phyloP scores from a whole-genome alignment of 108 stramenopile genomes.

The Cyclotella cryptica region DNA sequence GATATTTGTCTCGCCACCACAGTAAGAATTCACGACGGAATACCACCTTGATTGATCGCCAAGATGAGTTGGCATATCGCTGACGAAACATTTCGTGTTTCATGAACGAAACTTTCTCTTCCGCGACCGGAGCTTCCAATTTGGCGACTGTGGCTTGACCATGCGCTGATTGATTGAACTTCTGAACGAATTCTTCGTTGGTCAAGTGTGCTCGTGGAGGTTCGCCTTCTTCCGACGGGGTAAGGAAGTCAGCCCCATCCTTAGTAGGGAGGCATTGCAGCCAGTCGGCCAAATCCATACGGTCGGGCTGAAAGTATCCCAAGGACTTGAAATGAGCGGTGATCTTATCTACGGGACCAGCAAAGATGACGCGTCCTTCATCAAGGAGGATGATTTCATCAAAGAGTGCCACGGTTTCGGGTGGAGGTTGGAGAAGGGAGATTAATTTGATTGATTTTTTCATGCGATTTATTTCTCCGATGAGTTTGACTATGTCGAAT shows the following conservation, averaged over 20 bases:
- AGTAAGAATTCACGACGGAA: slow-evolving; percentile 52
- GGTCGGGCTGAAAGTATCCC: slow-evolving; percentile 72
- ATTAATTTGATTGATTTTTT: slow-evolving; percentile 56
- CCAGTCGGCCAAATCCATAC: slow-evolving; percentile 87
- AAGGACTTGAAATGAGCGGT: slow-evolving; percentile 64
- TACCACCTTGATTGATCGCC: slow-evolving; percentile 48
- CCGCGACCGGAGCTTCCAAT: slow-evolving; percentile 28
- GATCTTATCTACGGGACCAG: slow-evolving; percentile 79
- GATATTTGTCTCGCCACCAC: slow-evolving; percentile 66
- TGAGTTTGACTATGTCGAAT: slow-evolving; percentile 65
- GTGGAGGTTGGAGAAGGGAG: slow-evolving; percentile 89
- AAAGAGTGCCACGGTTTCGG: slow-evolving; percentile 93
- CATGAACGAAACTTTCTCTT: slow-evolving; percentile 6
- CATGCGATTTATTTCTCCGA: slow-evolving; percentile 49
- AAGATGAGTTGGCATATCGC: slow-evolving; percentile 52
- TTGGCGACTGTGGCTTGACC: slow-evolving; percentile 51
- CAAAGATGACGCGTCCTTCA: slow-evolving; percentile 82
- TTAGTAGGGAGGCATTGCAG: slow-evolving; percentile 64
- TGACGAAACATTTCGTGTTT: slow-evolving; percentile 22
- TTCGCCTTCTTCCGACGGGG: slow-evolving; percentile 5
- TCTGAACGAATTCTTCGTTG: slow-evolving; percentile 63
- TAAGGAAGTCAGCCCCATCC: slow-evolving; percentile 56
- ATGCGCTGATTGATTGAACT: slow-evolving; percentile 52
- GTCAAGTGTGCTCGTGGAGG: slow-evolving; percentile 49
- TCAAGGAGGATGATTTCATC: slow-evolving; percentile 88